Evolutionary conservation across 192 early-diverging fungal species (phyloP), one percentile per base, ranked within the genome.

Genomic region (Coemansia sp.): DNA sequence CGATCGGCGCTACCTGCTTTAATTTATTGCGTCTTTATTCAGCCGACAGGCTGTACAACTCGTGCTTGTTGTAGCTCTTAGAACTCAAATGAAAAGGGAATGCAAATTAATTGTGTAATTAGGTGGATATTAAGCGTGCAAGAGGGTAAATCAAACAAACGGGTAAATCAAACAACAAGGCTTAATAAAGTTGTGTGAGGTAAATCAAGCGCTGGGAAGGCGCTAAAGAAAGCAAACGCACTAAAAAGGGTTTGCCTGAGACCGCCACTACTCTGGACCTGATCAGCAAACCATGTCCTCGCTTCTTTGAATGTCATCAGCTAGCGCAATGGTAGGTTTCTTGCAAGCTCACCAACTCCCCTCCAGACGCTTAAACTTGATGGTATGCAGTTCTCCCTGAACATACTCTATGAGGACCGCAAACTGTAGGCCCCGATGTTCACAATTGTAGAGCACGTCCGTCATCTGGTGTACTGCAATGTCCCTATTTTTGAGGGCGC

Each of bases 291-390:
- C 23, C 50, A 27, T 27, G 11, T 12, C 23, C 23, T 51, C 0
- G 23, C 50, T 51, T 38, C 64, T 68, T 44, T 80, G 73, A 17
- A 80, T 58, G 38, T 80, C 78, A n/a, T 75, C 69, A 11, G 73
- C 68, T 21, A 80, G 66, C 17, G 78, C 70, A n/a, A 75, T 66
- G 27, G 74, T 70, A 6, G 76, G 70, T 39, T 80, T 80, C 48
- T 80, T 80, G 36, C 76, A 80, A 1, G 63, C 70, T 70, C 73
- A 80, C 78, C 78, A 80, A 48, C 61, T 73, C 9, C 78, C 78
- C 44, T 75, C 70, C 14, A 75, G 9, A 17, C 78, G 73, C 67
- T 80, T 80, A 23, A 80, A 72, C 32, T 72, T 68, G 55, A 80
- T 73, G 14, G 74, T 75, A 51, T 80, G 78, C 29, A 80, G 46